phyloP scores from a whole-genome alignment of 2,329 filamentous ascomycete species.

The Pyrenophora graminea region DNA sequence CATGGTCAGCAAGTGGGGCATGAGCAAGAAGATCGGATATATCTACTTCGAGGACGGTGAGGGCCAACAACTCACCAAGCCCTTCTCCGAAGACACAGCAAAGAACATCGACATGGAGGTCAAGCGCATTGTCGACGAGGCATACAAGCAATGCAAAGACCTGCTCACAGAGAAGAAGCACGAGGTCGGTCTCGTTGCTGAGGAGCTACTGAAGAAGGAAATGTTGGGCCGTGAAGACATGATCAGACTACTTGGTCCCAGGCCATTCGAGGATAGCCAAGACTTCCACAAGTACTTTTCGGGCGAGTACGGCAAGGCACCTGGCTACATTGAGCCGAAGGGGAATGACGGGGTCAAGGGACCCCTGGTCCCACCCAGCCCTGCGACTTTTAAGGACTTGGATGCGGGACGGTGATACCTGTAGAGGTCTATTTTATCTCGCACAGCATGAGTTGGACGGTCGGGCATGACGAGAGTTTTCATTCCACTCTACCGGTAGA shows the following conservation, averaged over 20 bases:
- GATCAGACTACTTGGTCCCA: conserved; percentile 80
- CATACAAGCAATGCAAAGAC: conserved; percentile 86
- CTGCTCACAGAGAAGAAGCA: conserved; percentile 83
- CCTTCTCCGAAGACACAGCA: conserved; percentile 92
- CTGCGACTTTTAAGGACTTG: conserved; percentile 28
- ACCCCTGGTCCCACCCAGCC: conserved; percentile 39
- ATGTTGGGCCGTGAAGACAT: conserved; percentile 90
- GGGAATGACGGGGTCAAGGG: conserved; percentile 42
- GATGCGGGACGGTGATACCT: conserved; percentile 8
- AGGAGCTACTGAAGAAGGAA: conserved; percentile 91
- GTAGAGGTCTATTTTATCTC: background rate
- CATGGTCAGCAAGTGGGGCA: conserved; percentile 99
- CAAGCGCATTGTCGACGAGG: conserved; percentile 85
- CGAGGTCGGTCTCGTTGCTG: conserved; percentile 86
- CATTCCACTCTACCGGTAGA: conserved; percentile 10
- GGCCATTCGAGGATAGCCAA: conserved; percentile 81
- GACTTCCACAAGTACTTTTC: conserved; percentile 95
- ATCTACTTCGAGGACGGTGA: conserved; percentile 86
- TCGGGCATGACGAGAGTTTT: conserved; percentile 2
- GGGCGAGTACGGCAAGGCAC: conserved; percentile 43
- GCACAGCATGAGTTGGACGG: conserved; percentile 1
- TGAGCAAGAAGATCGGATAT: conserved; percentile 92
- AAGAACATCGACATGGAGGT: conserved; percentile 92
- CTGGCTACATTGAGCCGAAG: conserved; percentile 39
- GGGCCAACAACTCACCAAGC: conserved; percentile 83